Evolutionary conservation across 345 rosid genomes (phyloP), one percentile per base, ranked within the genome.

Genomic region (Psidium friedrichsthalianum): DNA sequence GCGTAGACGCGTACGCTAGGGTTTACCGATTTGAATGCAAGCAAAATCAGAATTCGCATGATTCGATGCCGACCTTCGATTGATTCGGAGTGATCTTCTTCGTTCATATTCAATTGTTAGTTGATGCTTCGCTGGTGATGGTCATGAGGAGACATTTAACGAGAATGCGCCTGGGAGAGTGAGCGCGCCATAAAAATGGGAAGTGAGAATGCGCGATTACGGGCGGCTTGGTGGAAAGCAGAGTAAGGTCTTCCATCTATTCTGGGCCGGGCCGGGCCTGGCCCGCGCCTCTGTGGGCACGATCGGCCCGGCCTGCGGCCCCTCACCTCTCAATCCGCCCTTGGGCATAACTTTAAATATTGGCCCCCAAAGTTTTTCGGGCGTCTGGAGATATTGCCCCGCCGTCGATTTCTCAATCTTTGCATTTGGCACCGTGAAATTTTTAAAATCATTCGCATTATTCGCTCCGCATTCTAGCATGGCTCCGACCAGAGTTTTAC

Each of bases 401-500:
- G 2, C 36, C 36, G 2, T 36, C 36, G 10, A 27, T 6, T 9
- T 27, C 40, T 59, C 9, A 15, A 27, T 29, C 29, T 13, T 61
- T 61, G 11, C 74, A 61, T 14, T 61, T 61, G 74, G 42, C 0
- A 14, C 21, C 2, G n/a, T 7, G 74, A 59, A 29, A 13, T 6
- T 6, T 12, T n/a, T n/a, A n/a, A n/a, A 1, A 57, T 57, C 3
- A 12, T 3, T 1, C 11, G 64, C 5, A 13, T n/a, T n/a, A 57
- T 57, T 57, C 3, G 0, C 0, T 29, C 29, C 64, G 29, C 8
- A 6, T 27, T 6, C n/a, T n/a, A n/a, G n/a, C n/a, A n/a, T n/a
- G 40, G 3, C 2, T 59, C 20, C 8, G 2, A 59, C 4, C 0
- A n/a, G 7, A 59, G 74, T 27, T 58, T 58, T 13, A 29, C 69